Percentiles rank a stretch among this genome's conserved stretches.
Conservation (phyloP, 148 eudicot species). For the Persicaria maculosa region DNA sequence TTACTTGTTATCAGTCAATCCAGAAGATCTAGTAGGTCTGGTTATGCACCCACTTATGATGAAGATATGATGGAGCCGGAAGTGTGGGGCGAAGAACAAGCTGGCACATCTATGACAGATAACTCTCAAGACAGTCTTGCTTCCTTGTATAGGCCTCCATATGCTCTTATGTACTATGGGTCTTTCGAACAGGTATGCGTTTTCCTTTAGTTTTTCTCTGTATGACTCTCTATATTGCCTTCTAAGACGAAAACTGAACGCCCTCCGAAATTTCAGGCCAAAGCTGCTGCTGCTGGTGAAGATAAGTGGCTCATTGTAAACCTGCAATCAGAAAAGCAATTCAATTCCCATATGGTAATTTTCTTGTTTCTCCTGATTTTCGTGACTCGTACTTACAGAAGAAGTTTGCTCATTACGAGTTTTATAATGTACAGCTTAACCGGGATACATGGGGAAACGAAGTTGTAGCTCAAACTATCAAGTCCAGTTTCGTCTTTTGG, state of each 20-base stretch:
- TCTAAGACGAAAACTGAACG: neutral
- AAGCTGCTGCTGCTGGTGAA: conserved; percentile 64
- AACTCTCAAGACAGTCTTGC: conserved; percentile 82
- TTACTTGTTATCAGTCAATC: conserved; percentile 5
- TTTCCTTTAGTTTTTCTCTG: neutral
- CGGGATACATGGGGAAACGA: conserved; percentile 99
- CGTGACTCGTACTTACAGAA: neutral
- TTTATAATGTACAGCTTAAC: conserved; percentile 55
- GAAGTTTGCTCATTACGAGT: neutral
- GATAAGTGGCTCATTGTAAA: conserved; percentile 87
- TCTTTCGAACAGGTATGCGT: conserved; percentile 74
- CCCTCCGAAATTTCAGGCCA: conserved; percentile 48
- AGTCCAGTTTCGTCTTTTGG: conserved; percentile 88
- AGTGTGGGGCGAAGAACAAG: conserved; percentile 72
- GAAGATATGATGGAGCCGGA: conserved; percentile 73
- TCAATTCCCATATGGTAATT: conserved; percentile 91
- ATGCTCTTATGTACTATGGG: conserved; percentile 75
- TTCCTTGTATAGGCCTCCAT: conserved; percentile 85
- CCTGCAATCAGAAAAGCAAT: conserved; percentile 85
- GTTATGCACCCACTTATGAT: conserved; percentile 61
- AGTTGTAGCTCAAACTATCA: conserved; percentile 89
- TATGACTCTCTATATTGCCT: neutral
- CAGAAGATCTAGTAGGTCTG: conserved; percentile 42
- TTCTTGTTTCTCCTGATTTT: conserved; percentile 1
- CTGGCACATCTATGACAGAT: conserved; percentile 53